Conservation (phyloP, 2,329 filamentous ascomycete species). For the Clarireedia sp. region DNA sequence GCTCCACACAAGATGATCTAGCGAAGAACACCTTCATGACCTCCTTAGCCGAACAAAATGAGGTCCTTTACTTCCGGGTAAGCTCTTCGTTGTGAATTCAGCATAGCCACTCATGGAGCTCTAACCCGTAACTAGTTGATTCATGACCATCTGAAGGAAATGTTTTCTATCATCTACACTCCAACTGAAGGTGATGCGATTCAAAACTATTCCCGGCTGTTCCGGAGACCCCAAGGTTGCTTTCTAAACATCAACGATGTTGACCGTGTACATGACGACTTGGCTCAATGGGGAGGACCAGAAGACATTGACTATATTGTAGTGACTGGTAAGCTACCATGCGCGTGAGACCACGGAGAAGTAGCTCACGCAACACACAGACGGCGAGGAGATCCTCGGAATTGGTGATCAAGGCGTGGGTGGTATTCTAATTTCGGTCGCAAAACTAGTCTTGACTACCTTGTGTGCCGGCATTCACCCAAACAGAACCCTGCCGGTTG, state of each 20-base stretch:
- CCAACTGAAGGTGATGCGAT: constrained; percentile 88
- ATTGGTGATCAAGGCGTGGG: constrained; percentile 87
- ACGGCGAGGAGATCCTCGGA: constrained; percentile 67
- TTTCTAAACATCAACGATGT: constrained; percentile 68
- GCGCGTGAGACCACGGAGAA: background rate
- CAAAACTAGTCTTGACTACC: constrained; percentile 76
- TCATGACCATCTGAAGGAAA: constrained; percentile 71
- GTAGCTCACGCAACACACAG: constrained; percentile 26
- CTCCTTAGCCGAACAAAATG: constrained; percentile 77
- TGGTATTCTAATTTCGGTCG: constrained; percentile 74
- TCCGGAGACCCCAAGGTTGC: constrained; percentile 71
- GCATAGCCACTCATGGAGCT: background rate
- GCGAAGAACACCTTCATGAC: constrained; percentile 86
- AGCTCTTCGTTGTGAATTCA: constrained; percentile 11
- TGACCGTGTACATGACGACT: constrained; percentile 55
- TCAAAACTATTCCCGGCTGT: constrained; percentile 71
- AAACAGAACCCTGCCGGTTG: constrained; percentile 67
- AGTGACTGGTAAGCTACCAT: constrained; percentile 60
- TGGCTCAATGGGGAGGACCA: constrained; percentile 58
- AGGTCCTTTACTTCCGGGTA: constrained; percentile 72
- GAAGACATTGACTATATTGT: constrained; percentile 86
- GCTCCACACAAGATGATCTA: constrained; percentile 51
- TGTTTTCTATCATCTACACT: constrained; percentile 87
- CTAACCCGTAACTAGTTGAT: constrained; percentile 46
- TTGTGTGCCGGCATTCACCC: constrained; percentile 83